Base-by-base conservation (phyloP, 768 basidiomycete species). In the Lentinula edodes region DNA sequence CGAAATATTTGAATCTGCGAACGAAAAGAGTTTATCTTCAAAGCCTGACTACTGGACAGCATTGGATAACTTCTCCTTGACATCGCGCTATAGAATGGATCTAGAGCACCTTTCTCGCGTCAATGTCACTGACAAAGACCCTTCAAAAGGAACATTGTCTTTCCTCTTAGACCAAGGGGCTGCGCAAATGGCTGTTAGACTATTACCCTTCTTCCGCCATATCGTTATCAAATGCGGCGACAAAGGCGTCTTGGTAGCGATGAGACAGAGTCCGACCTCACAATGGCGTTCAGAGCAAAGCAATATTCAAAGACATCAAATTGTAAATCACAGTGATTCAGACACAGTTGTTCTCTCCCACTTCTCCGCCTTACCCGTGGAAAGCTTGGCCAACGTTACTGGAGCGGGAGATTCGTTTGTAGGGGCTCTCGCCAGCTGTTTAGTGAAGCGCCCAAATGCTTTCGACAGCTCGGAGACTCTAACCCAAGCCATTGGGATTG, bases 331-430 rank as follows among this genome's bases (percentile, higher is more conserved):
- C 32, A 83, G 83, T 7, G 73, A 73, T 23, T 70, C 69, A 3
- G 81, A 83, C 61, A 73, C 81, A 4, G 69, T 93, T 7, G 79
- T 91, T 6, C 52, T 95, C 35, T 85, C 86, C 45, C 90, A 95
- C 69, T 93, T 89, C 70, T 84, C 91, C 10, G 79, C 91, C 7
- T 66, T 81, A 16, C 69, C 72, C 1, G 63, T 76, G 15, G 73
- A 82, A 9, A 67, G 62, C 3, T 66, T 84, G 6, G 74, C 88
- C 20, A 95, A 88, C 65, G 91, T 93, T 8, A 98, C 95, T 0
- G 96, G 96, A 1, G 95, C 92, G 0, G 95, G 95, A 0, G 95
- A 98, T 73, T 88, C 91, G 3, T 82, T 97, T 28, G 94, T 91
- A 1, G 95, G 95, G 6, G 84, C 89, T 1, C 68, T 97, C 35